Conservation (phyloP, 805 yeast genomes). For the Debaryomyces prosopidis region DNA sequence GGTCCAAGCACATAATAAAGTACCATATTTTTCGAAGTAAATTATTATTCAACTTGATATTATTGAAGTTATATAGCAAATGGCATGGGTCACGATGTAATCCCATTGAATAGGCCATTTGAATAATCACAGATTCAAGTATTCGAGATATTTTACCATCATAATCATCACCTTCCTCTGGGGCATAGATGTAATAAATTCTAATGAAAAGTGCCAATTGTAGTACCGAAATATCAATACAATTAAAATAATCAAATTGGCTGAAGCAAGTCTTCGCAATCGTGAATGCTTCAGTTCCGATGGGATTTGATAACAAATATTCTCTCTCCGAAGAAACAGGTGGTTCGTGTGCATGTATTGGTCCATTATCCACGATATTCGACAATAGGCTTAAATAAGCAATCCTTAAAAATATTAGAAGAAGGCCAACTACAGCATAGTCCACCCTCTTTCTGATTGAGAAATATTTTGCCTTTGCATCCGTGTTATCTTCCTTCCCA, state of each 20-base stretch:
- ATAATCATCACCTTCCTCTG: not conserved
- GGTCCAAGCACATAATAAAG: slow-evolving; percentile 43
- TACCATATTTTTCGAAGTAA: slow-evolving; percentile 59
- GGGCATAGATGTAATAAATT: slow-evolving; percentile 31
- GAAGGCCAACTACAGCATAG: slow-evolving; percentile 33
- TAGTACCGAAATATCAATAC: slow-evolving; percentile 49
- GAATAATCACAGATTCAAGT: slow-evolving; percentile 8
- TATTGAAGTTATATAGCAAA: slow-evolving; percentile 4
- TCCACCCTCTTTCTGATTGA: slow-evolving; percentile 32
- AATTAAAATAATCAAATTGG: slow-evolving; percentile 46
- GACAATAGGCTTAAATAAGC: slow-evolving; percentile 37
- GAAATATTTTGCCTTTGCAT: slow-evolving; percentile 18
- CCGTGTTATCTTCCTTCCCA: slow-evolving; percentile 34
- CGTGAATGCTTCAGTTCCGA: not conserved
- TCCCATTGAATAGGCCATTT: slow-evolving; percentile 48
- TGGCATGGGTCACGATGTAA: slow-evolving; percentile 43
- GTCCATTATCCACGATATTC: slow-evolving; percentile 15
- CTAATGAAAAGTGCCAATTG: slow-evolving; percentile 62
- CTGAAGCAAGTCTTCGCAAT: slow-evolving; percentile 36
- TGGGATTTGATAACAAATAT: not conserved
- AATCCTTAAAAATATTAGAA: slow-evolving; percentile 34
- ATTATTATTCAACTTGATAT: slow-evolving; percentile 28
- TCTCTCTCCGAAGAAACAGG: not conserved
- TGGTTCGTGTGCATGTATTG: not conserved
- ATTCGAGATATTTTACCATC: not conserved